Conservation (phyloP, 371 early-diverging fungal genomes). For the Mucor saturninus region DNA sequence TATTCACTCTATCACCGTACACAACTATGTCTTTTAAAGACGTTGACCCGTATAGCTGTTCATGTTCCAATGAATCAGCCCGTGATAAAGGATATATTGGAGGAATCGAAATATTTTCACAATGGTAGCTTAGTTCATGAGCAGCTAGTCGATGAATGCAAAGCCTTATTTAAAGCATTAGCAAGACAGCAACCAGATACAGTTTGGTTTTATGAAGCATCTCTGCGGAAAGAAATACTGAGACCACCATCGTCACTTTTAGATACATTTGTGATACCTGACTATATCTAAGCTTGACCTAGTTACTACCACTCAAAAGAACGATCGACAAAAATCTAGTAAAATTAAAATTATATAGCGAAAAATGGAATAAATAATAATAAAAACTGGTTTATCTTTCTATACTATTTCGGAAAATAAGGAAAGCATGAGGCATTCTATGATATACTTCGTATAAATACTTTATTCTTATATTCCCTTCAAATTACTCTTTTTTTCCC, state of each 20-base stretch:
- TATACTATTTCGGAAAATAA: slow-evolving; percentile 15
- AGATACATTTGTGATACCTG: slow-evolving; percentile 33
- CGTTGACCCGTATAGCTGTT: slow-evolving; percentile 28
- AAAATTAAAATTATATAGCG: background rate
- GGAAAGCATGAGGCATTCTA: slow-evolving; percentile 2
- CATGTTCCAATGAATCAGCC: slow-evolving; percentile 35
- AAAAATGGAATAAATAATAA: slow-evolving; percentile 4
- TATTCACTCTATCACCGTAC: slow-evolving; percentile 44
- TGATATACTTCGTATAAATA: background rate
- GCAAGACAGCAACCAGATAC: slow-evolving; percentile 41
- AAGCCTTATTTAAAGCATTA: slow-evolving; percentile 29
- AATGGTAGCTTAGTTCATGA: slow-evolving; percentile 31
- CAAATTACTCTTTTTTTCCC: background rate
- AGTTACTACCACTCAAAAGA: background rate
- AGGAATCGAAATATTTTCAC: slow-evolving; percentile 32
- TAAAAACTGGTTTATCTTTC: background rate
- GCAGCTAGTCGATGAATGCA: slow-evolving; percentile 34
- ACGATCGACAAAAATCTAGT: background rate
- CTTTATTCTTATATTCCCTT: background rate
- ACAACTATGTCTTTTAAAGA: slow-evolving; percentile 36
- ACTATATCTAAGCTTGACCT: slow-evolving; percentile 25
- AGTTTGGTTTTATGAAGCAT: slow-evolving; percentile 43
- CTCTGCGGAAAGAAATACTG: slow-evolving; percentile 17
- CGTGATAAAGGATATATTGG: slow-evolving; percentile 32
- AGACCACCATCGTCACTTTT: slow-evolving; percentile 8